A percentile compares a stretch with the other conserved stretches of the same genome.
Conservation (phyloP, 495 filamentous ascomycete species). For the Penicillium mononematosum region DNA sequence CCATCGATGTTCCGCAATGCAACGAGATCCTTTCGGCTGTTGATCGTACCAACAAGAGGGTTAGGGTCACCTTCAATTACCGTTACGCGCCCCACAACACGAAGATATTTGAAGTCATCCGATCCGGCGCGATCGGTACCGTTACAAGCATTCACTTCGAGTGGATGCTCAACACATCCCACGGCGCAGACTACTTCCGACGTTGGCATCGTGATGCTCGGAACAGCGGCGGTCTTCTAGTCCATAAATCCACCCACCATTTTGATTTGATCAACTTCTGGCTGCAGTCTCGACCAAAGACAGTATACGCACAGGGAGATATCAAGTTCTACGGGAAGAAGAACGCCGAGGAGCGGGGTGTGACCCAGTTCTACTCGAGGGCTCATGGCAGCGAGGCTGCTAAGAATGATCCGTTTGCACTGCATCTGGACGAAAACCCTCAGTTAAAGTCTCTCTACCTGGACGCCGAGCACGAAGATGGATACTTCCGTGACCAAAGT, state of each 20-base stretch:
- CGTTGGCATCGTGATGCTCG: conserved; percentile 60
- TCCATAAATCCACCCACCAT: conserved; percentile 38
- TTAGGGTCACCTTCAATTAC: conserved; percentile 38
- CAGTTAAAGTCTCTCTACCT: conserved; percentile 56
- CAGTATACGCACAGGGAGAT: conserved; percentile 35
- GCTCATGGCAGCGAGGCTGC: conserved; percentile 30
- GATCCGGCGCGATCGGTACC: conserved; percentile 49
- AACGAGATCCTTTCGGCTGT: conserved; percentile 41
- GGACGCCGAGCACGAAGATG: conserved; percentile 59
- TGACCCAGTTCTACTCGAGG: conserved; percentile 32
- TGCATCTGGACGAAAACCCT: conserved; percentile 48
- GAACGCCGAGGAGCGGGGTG: conserved; percentile 34
- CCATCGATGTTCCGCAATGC: conserved; percentile 54
- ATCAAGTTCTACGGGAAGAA: conserved; percentile 37
- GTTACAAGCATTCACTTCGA: conserved; percentile 59
- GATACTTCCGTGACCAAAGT: conserved; percentile 57
- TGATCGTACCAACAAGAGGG: conserved; percentile 24
- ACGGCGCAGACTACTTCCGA: conserved; percentile 61
- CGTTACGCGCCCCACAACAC: conserved; percentile 39
- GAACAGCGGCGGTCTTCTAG: conserved; percentile 53
- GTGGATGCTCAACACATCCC: conserved; percentile 58
- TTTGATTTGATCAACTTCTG: conserved; percentile 41
- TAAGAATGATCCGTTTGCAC: conserved; percentile 42
- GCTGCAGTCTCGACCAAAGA: conserved; percentile 26
- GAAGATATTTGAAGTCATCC: conserved; percentile 42